Evolutionary conservation across 225 moss, liverwort and hornwort species (phyloP).

Genomic region (Asterella californica): DNA sequence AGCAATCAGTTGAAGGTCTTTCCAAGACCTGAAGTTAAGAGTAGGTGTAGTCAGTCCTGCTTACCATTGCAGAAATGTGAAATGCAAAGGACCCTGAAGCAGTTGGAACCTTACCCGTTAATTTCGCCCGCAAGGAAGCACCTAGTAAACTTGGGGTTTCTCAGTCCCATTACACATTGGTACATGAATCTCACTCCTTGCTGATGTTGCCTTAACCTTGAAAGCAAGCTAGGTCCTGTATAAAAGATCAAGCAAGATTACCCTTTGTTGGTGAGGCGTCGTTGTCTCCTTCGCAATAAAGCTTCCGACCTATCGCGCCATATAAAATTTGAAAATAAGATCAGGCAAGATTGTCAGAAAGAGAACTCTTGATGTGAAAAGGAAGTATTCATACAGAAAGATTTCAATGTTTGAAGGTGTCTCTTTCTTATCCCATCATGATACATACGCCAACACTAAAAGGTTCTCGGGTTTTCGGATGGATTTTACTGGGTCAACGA

Average conservation of each 20-base stretch:
- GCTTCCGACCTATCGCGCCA: too few relatives aligned
- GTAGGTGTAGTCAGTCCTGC: not conserved
- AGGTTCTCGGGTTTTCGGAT: not conserved
- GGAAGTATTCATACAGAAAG: too few relatives aligned
- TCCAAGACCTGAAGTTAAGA: slow-evolving; percentile 58
- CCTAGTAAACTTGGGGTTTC: slow-evolving; percentile 54
- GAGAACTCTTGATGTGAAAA: not conserved
- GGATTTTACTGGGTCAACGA: slow-evolving; percentile 66
- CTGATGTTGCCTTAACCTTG: slow-evolving; percentile 77
- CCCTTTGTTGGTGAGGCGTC: too few relatives aligned
- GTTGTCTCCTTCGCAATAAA: too few relatives aligned
- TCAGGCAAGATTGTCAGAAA: not conserved
- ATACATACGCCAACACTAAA: too few relatives aligned
- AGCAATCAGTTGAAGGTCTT: slow-evolving; percentile 89
- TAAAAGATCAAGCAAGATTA: not conserved
- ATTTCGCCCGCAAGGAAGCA: slow-evolving; percentile 92
- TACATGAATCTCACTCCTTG: slow-evolving; percentile 83
- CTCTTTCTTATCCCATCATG: not conserved
- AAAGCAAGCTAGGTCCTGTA: slow-evolving; percentile 61
- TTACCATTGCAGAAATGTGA: not conserved
- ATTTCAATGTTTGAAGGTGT: not conserved
- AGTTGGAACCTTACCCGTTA: slow-evolving; percentile 54
- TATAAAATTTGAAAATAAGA: too few relatives aligned
- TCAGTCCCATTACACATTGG: slow-evolving; percentile 78
- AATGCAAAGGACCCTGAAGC: slow-evolving; percentile 18